Evolutionary conservation across 345 rosid genomes (phyloP).

Genomic region (Chamaenerion angustifolium): DNA sequence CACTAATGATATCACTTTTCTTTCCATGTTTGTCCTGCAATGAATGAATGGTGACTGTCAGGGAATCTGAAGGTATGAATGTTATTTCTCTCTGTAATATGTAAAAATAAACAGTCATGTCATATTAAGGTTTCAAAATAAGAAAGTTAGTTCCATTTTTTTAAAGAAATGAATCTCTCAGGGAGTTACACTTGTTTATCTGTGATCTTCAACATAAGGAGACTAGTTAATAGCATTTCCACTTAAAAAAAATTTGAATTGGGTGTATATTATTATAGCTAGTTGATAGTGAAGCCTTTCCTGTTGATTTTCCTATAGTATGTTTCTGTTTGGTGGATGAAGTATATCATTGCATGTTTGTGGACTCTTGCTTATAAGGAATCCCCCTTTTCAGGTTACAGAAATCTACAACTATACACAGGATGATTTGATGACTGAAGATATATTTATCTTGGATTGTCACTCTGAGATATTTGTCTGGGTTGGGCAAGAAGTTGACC

Average conservation of each 20-base stretch:
- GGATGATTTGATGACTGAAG: slow-evolving; percentile 99
- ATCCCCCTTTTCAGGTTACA: slow-evolving; percentile 38
- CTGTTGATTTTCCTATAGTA: no score
- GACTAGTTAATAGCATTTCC: no score
- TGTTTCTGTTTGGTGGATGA: no score
- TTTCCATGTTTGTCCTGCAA: slow-evolving; percentile 13
- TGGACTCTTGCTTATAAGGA: neutral
- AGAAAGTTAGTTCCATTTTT: no score
- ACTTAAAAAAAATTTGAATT: no score
- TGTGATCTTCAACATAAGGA: no score
- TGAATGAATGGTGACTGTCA: slow-evolving; percentile 26
- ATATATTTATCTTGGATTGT: slow-evolving; percentile 81
- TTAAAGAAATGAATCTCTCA: no score
- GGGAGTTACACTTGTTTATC: no score
- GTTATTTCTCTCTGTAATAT: slow-evolving; percentile 6
- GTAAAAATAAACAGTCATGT: neutral
- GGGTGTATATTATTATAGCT: no score
- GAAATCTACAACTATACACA: slow-evolving; percentile 84
- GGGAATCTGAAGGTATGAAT: slow-evolving; percentile 73
- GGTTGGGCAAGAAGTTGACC: slow-evolving; percentile 88
- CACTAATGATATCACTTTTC: slow-evolving; percentile 9
- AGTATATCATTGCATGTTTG: neutral
- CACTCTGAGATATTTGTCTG: slow-evolving; percentile 79
- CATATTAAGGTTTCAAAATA: no score
- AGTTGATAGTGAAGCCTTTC: no score